These are phyloP conservation scores for Pyrrhoderma noxium DNA, from an alignment of 1,284 basidiomycete species.

Conservation along the genomic window DNA sequence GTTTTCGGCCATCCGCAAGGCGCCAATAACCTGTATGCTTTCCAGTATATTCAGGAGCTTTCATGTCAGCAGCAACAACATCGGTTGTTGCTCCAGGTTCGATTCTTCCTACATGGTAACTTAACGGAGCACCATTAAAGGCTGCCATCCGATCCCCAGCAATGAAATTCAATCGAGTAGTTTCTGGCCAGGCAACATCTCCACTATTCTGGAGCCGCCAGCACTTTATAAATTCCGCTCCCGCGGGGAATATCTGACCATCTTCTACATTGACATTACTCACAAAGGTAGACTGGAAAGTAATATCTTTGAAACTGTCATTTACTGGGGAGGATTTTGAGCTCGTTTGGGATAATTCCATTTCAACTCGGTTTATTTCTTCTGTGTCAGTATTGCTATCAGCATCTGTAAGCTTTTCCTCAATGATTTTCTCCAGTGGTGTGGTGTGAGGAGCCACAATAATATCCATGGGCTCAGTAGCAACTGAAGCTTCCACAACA, in stretches of 20 bases:
- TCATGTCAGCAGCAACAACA: constrained; percentile 66
- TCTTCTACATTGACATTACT: constrained; percentile 65
- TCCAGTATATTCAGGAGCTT: constrained; percentile 69
- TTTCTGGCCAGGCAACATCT: constrained; percentile 54
- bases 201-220: constrained; percentile 72
- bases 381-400: not conserved
- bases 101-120: constrained; percentile 45
- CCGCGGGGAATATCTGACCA: constrained; percentile 73
- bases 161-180: constrained; percentile 59
- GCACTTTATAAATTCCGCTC: constrained; percentile 77
- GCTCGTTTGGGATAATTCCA: not conserved
- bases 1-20: constrained; percentile 47
- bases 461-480: not conserved
- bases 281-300: constrained; percentile 34
- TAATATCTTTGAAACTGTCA: not conserved
- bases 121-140: constrained; percentile 28
- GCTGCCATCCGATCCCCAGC: constrained; percentile 48
- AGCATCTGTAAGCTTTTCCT: not conserved
- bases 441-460: not conserved
- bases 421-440: not conserved
- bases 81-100: constrained; percentile 51
- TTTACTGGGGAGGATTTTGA: constrained; percentile 2
- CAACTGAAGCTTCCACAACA: constrained; percentile 7
- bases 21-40: constrained; percentile 73
- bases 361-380: not conserved